These are phyloP conservation scores for Melanomma pulvis-pyrius DNA, from an alignment of 495 filamentous ascomycete species.

Conservation along the genomic window DNA sequence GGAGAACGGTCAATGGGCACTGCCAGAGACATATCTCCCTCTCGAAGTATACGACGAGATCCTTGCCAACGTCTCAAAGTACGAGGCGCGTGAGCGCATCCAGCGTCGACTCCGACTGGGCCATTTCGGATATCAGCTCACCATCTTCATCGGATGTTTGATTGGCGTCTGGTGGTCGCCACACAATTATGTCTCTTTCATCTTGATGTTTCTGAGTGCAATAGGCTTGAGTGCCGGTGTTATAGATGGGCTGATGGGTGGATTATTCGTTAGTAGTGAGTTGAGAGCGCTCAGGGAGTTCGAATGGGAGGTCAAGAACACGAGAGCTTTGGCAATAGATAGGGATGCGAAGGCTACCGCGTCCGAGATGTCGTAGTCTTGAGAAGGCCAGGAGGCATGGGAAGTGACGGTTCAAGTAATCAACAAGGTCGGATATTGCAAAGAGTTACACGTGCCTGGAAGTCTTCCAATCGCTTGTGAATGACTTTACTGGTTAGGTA, in stretches of 20 bases:
- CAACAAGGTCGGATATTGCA: no score
- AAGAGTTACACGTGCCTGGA: no score
- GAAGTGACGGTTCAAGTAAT: no score
- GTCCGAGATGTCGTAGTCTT: not conserved
- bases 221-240: conserved; percentile 74
- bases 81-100: conserved; percentile 65
- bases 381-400: no score
- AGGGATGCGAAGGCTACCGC: not conserved
- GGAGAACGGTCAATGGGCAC: not conserved
- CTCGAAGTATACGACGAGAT: conserved; percentile 71
- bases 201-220: conserved; percentile 76
- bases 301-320: conserved; percentile 86
- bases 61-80: conserved; percentile 64
- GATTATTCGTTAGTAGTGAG: conserved; percentile 83
- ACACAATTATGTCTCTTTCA: conserved; percentile 73
- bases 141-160: conserved; percentile 69
- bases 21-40: conserved; percentile 45
- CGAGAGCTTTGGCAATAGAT: conserved; percentile 47
- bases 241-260: conserved; percentile 80
- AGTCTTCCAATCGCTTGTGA: no score
- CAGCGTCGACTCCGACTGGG: conserved; percentile 70
- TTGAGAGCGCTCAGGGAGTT: conserved; percentile 87
- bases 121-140: conserved; percentile 71
- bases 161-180: conserved; percentile 85
- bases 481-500: no score